Percentiles rank a stretch among this genome's conserved stretches.
These are phyloP conservation scores for Ustilago crameri DNA, from an alignment of 1,284 basidiomycete species.

Conservation along the genomic window DNA sequence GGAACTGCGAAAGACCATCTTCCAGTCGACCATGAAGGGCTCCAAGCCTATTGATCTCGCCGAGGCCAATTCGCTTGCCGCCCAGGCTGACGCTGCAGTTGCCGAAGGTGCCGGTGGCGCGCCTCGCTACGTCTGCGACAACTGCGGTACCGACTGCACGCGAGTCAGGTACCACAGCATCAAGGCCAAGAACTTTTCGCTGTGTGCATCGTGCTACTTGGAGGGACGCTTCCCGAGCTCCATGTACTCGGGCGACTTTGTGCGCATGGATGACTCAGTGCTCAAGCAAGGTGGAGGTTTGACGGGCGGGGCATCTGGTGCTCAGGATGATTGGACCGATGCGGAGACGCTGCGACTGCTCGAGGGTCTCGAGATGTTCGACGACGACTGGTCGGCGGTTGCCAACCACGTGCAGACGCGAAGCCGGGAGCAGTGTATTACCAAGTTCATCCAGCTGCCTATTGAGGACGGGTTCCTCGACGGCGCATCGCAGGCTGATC, in stretches of 20 bases:
- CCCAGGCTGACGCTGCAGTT: constrained; percentile 72
- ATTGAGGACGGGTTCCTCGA: constrained; percentile 90
- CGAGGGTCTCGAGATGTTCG: constrained; percentile 96
- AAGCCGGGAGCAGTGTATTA: constrained; percentile 91
- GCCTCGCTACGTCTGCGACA: constrained; percentile 82
- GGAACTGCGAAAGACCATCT: constrained; percentile 64
- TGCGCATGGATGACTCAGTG: constrained; percentile 76
- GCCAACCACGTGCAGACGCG: constrained; percentile 91
- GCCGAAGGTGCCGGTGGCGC: constrained; percentile 71
- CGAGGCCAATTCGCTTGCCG: constrained; percentile 60
- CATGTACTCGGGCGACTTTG: constrained; percentile 98
- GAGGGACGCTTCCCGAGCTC: constrained; percentile 94
- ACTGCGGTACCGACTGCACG: constrained; percentile 93
- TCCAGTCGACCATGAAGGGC: constrained; percentile 64
- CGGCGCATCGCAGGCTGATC: constrained; percentile 70
- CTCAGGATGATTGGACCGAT: constrained; percentile 85
- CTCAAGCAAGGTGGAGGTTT: constrained; percentile 71
- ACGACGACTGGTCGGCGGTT: constrained; percentile 94
- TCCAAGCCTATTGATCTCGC: constrained; percentile 59
- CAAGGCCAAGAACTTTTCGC: constrained; percentile 85
- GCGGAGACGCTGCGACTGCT: constrained; percentile 88
- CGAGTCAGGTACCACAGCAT: constrained; percentile 88
- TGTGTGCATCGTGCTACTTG: constrained; percentile 78
- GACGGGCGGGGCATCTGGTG: constrained; percentile 70
- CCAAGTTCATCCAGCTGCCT: constrained; percentile 92